Evolutionary conservation across 495 filamentous ascomycete species (phyloP), one percentile per base, ranked within the genome.

Genomic region (Tuber indicum): DNA sequence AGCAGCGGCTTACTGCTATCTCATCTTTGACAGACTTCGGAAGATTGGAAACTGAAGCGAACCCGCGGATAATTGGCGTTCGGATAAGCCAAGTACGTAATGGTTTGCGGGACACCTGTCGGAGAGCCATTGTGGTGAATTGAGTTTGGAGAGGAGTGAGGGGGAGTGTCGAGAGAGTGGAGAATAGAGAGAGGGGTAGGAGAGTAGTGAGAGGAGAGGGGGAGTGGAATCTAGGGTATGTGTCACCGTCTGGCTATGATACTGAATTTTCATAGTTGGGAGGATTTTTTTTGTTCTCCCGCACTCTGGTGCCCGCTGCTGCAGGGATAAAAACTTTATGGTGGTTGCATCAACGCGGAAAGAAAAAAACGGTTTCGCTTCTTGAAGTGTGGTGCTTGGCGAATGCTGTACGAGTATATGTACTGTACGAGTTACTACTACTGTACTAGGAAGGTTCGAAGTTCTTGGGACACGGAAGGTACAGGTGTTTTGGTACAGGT

Each of bases 121-220:
- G 75, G 58, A 74, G 75, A 39, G 77, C 75, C 75, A 79, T 79
- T 79, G 75, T 8, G 62, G 23, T 66, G 58, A 36, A 66, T 66
- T 66, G 58, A 19, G 17, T 72, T 72, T n/a, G 26, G 71, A 43
- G 72, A n/a, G 12, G 23, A 32, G 23, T 23, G 21, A 14, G 47
- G 41, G 41, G 23, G 8, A 23, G 72, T 14, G 36, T 21, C 43
- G 75, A 32, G 36, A 62, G 23, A 23, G 74, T 19, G 39, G 42
- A 47, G 72, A 62, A 41, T 39, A n/a, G 72, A 49, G 17, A 75
- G 41, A 26, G 70, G 72, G 69, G 23, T 8, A 32, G 58, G 42
- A 45, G 69, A 44, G 45, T 17, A 32, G 70, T 43, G 39, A 41
- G 39, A 72, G 75, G 75, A 23, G 62, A 32, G 43, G 71, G 21